phyloP scores from a whole-genome alignment of 805 yeast genomes.

The Starmerella sirachaensis region DNA sequence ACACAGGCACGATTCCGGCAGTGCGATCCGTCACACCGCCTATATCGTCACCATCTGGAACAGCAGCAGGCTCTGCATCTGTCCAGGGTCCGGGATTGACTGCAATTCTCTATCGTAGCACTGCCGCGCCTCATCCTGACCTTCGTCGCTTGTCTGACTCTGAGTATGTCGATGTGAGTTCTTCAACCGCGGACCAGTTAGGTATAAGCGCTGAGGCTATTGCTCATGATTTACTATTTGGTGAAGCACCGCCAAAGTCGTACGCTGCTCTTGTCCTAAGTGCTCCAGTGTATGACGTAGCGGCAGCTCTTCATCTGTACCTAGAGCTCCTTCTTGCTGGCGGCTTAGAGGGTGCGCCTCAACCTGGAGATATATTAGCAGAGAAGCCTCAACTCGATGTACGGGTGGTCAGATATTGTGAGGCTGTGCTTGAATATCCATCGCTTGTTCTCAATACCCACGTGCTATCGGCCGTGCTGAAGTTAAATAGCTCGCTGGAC shows the following conservation, averaged over 20 bases:
- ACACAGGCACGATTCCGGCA: neutral
- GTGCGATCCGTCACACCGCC: neutral
- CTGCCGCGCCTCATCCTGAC: constrained; percentile 46
- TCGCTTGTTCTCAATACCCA: constrained; percentile 60
- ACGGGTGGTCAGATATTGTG: constrained; percentile 43
- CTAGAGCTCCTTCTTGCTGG: constrained; percentile 18
- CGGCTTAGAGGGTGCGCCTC: constrained; percentile 3
- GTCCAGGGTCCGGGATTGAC: neutral
- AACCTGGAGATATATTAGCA: neutral
- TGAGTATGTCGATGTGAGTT: too few species aligned
- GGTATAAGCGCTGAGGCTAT: constrained; percentile 61
- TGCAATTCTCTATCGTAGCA: constrained; percentile 4
- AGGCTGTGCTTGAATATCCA: constrained; percentile 46
- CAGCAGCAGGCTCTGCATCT: neutral
- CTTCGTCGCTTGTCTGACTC: too few species aligned
- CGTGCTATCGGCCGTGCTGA: constrained; percentile 46
- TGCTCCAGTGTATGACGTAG: constrained; percentile 5
- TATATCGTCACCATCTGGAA: neutral
- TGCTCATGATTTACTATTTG: constrained; percentile 58
- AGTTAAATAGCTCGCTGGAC: constrained; percentile 37
- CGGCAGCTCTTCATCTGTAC: constrained; percentile 5
- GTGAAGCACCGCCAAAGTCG: neutral
- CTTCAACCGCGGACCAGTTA: neutral
- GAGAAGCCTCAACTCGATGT: constrained; percentile 35
- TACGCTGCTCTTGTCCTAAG: constrained; percentile 5